Conservation (phyloP, 345 rosid species). For the Citrus glauca region DNA sequence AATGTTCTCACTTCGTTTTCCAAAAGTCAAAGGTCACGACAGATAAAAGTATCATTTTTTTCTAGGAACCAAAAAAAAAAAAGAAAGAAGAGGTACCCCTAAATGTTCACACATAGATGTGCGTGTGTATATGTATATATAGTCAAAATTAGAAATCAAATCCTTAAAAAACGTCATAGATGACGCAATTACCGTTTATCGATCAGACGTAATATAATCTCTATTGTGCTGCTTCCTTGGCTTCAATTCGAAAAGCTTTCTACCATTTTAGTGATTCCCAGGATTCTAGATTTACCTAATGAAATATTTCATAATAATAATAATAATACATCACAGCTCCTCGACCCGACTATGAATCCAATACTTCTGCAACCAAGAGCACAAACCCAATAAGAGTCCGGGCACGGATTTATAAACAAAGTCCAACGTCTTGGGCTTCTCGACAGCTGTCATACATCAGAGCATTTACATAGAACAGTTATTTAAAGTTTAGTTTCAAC, state of each 20-base stretch:
- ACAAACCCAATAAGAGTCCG: neutral
- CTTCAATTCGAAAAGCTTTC: neutral
- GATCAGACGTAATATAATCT: neutral
- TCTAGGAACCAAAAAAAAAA: neutral
- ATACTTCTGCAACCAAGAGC: too few relatives aligned
- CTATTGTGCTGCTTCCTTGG: neutral
- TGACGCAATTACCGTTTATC: neutral
- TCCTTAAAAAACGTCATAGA: neutral
- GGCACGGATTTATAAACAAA: neutral
- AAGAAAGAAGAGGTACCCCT: too few relatives aligned
- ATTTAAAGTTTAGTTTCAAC: neutral
- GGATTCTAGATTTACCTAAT: neutral
- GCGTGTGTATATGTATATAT: too few relatives aligned
- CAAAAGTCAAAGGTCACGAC: neutral
- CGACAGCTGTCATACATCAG: neutral
- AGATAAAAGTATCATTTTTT: neutral
- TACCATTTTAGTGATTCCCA: neutral
- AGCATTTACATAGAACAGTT: constrained; percentile 20
- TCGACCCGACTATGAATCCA: too few relatives aligned
- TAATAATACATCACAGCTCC: too few relatives aligned
- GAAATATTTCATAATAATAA: neutral
- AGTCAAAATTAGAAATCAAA: neutral
- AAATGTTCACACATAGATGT: neutral
- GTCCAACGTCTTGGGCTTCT: neutral
- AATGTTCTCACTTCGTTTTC: neutral